Percentiles rank a stretch among this genome's conserved stretches.
phyloP scores from a whole-genome alignment of 2,329 filamentous ascomycete genomes.

The Colletotrichum sp. region DNA sequence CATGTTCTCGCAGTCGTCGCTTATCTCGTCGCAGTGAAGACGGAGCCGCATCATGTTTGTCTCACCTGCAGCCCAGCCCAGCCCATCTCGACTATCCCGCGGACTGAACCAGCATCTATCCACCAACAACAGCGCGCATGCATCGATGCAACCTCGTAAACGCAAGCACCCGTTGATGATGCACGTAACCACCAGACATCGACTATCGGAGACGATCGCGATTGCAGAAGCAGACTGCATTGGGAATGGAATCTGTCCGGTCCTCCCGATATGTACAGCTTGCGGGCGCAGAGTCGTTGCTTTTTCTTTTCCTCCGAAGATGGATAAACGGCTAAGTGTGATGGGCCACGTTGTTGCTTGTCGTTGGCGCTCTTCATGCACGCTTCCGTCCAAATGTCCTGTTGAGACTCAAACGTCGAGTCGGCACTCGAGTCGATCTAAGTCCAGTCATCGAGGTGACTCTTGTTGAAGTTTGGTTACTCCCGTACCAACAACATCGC shows the following conservation, averaged over 20 bases:
- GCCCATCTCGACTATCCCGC: accelerated
- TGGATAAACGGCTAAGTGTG: not conserved
- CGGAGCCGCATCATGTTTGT: not conserved
- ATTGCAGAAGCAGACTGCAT: not conserved
- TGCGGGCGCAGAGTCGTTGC: not conserved
- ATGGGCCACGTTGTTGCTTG: not conserved
- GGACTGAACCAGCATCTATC: not conserved
- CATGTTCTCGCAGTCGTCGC: not conserved
- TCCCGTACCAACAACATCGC: no score
- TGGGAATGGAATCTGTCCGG: not conserved
- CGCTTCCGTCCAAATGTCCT: not conserved
- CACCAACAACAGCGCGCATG: not conserved
- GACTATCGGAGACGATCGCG: not conserved
- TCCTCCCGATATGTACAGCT: not conserved
- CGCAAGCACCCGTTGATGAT: not conserved
- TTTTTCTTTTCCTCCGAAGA: not conserved
- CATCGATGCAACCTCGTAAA: not conserved
- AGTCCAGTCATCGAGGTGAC: no score
- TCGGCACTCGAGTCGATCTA: not conserved
- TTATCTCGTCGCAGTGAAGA: not conserved
- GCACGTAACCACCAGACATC: not conserved
- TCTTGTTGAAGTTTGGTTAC: no score
- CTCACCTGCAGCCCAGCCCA: not conserved
- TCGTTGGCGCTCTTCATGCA: not conserved
- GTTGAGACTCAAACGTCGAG: not conserved